Base-by-base conservation (phyloP, 2,329 filamentous ascomycete genomes). In the Paraphaeosphaeria minitans region DNA sequence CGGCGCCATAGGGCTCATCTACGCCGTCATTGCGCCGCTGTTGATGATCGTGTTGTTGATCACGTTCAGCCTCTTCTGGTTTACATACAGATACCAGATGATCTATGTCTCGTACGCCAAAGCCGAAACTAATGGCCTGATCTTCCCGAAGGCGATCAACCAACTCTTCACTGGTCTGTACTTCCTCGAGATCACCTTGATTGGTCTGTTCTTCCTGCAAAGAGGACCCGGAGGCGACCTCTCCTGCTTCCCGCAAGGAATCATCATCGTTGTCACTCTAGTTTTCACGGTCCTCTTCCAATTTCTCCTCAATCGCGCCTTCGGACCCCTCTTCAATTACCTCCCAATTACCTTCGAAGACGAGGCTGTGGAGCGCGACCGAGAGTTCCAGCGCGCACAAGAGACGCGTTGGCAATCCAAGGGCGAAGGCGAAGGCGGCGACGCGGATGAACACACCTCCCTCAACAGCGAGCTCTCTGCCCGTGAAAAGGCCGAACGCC, bases 31-130 rank as follows among this genome's bases (percentile, higher is more conserved):
- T 43, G 88, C 95, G 0, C 95, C 95, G 0, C 81, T 99, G 13
- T 97, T 99, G 72, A 86, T 95, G 50, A 80, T 98, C 22, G 98
- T 99, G 80, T 94, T 95, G 67, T 87, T 97, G 68, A 87, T 98
- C 74, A 97, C 94, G 0, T 98, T 98, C 75, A 85, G 86, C 48
- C 82, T 99, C 0, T 89, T 98, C 64, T 99, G 93, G 93, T 83
- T 97, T 46, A 94, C 95, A 0, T 93, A 98, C 75, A 87, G 94
- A n/a, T 98, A 98, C 78, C 94, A 94, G 66, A 96, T 96, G 80
- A 85, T 99, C 21, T 99, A 97, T 70, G 93, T 99, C 59, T 96
- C 88, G 27, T 90, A 93, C 53, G 96, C 96, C 75, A 87, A 89
- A 65, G 87, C 90, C 60, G 95, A 99, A 77, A 99, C 94, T 0